Evolutionary conservation across 2,329 filamentous ascomycete species (phyloP).

Genomic region (Xylaria polymorpha): DNA sequence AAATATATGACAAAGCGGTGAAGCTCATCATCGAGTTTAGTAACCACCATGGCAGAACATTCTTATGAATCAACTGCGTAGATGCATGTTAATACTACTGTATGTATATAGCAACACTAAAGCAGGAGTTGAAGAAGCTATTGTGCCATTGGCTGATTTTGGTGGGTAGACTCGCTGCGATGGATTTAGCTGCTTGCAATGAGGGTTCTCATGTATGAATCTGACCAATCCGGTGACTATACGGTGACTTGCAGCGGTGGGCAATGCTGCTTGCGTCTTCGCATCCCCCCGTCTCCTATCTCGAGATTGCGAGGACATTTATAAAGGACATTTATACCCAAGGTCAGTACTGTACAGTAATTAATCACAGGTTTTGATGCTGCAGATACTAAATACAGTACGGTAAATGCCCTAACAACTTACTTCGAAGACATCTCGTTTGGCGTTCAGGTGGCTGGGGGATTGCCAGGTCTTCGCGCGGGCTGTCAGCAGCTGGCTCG

Average conservation of each 20-base stretch:
- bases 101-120: no score
- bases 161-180: neutral
- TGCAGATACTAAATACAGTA: conserved; percentile 13
- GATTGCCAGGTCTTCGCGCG: neutral
- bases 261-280: neutral
- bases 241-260: conserved; percentile 1
- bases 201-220: neutral
- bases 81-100: no score
- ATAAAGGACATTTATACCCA: no score
- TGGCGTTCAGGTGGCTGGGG: neutral
- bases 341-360: neutral
- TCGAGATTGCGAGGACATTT: no score
- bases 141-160: no score
- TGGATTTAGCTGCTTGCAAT: neutral
- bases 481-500: neutral
- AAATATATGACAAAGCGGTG: no score
- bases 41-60: no score
- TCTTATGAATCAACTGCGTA: no score
- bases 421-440: neutral
- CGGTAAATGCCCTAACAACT: neutral
- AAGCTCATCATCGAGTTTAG: no score
- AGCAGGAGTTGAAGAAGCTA: no score
- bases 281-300: conserved; percentile 3
- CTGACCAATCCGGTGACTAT: neutral
- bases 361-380: neutral